These are phyloP conservation scores for Phytophthora boehmeriae DNA, from an alignment of 352 stramenopile genomes.

Conservation along the genomic window DNA sequence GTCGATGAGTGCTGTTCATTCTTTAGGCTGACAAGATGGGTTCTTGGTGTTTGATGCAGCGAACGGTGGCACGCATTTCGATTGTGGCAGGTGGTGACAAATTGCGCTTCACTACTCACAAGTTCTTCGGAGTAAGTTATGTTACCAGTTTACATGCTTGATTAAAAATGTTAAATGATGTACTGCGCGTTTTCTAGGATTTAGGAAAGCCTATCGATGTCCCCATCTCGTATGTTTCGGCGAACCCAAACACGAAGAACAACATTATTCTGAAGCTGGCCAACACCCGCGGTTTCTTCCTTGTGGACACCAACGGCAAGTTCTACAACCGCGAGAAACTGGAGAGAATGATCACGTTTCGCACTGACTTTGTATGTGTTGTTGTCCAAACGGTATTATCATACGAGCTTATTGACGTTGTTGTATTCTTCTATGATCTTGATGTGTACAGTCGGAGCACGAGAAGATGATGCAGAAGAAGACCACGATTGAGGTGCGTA, in stretches of 20 bases:
- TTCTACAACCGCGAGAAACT: slow-evolving; percentile 90
- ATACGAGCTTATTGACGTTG: not conserved
- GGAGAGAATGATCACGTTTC: slow-evolving; percentile 88
- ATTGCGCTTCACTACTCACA: slow-evolving; percentile 86
- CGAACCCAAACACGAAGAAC: slow-evolving; percentile 83
- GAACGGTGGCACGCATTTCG: slow-evolving; percentile 79
- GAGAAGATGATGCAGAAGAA: slow-evolving; percentile 77
- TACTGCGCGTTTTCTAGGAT: slow-evolving; percentile 41
- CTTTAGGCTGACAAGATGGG: not conserved
- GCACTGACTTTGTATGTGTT: slow-evolving; percentile 72
- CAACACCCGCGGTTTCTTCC: slow-evolving; percentile 75
- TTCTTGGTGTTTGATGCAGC: slow-evolving; percentile 37
- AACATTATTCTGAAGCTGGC: slow-evolving; percentile 88
- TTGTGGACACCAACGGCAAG: slow-evolving; percentile 78
- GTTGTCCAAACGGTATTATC: not conserved
- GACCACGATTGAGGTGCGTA: slow-evolving; percentile 62
- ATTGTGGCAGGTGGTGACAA: slow-evolving; percentile 79
- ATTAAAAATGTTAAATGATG: slow-evolving; percentile 6
- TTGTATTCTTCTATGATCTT: slow-evolving; percentile 1
- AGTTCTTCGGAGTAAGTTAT: slow-evolving; percentile 80
- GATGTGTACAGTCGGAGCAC: slow-evolving; percentile 57
- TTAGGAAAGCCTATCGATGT: slow-evolving; percentile 69
- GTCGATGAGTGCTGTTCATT: not conserved
- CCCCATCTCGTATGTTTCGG: slow-evolving; percentile 69
- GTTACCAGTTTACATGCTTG: not conserved